Evolutionary conservation across 2,329 filamentous ascomycete species (phyloP), one percentile per base, ranked within the genome.

Genomic region (Colletotrichum endophyticum): DNA sequence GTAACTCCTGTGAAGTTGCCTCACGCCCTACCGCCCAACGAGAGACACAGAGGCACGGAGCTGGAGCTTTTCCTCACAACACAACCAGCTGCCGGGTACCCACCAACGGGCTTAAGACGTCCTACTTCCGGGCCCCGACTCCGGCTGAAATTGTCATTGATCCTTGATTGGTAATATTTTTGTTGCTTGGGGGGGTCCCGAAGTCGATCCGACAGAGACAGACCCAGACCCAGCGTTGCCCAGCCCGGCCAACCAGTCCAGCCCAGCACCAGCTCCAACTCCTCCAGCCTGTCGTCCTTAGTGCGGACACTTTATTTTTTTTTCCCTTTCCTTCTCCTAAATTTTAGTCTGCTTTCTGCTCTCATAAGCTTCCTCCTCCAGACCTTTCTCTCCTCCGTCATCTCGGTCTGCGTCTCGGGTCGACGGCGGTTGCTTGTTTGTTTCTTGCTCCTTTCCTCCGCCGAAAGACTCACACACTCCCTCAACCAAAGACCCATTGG

Each of bases 301-400:
- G 22, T 39, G 22, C 53, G 22, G 56, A 69, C 34, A 61, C 28
- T 70, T 63, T 62, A 16, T 70, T 53, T 63, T 70, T 70, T 59
- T 69, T 53, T n/a, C 28, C 56, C 16, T 27, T 25, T 39, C 39
- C 28, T 63, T 27, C 27, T 93, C 95, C 81, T 95, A 93, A 6
- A 90, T 89, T 78, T 95, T 93, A 6, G 36, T 27, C 39, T 67
- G 93, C 92, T 27, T 68, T n/a, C 66, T 68, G 27, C 63, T 34
- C 89, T 86, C 70, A 89, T 92, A 4, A 94, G 84, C 1, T 86
- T 80, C 63, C 87, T 87, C 4, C 85, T 90, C 93, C 93, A 95
- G 0, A 95, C 91, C 74, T 91, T 90, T 95, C 93, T 22, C 22
- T 59, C 63, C 16, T 66, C 39, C 36, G 25, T 15, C 53, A 59